These are phyloP conservation scores for Ophiostoma novo-ulmi DNA, from an alignment of 2,329 filamentous ascomycete species.

Conservation along the genomic window DNA sequence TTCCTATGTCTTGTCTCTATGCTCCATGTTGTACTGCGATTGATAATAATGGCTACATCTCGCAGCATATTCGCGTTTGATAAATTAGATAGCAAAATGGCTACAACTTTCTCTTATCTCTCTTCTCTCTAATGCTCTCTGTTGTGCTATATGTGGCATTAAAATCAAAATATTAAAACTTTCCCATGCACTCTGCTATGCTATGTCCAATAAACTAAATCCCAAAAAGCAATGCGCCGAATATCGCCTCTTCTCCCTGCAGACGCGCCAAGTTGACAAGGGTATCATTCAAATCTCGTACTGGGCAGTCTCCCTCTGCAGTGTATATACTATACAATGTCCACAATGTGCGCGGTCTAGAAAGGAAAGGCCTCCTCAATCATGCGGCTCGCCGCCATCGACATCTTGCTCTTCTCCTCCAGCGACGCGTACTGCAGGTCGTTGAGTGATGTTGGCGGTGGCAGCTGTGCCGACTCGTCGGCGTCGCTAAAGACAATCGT, in stretches of 20 bases:
- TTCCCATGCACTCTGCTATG: slow-evolving; percentile 2
- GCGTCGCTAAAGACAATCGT: slow-evolving; percentile 87
- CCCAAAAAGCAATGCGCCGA: slow-evolving; percentile 2
- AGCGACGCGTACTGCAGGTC: slow-evolving; percentile 92
- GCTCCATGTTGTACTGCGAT: neutral
- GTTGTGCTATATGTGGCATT: neutral
- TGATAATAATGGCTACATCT: slow-evolving; percentile 9
- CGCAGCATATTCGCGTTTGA: neutral
- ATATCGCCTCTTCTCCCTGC: neutral
- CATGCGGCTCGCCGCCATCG: slow-evolving; percentile 72
- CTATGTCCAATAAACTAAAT: neutral
- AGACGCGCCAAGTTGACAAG: neutral
- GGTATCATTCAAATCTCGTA: slow-evolving; percentile 6
- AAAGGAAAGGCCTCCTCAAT: slow-evolving; percentile 93
- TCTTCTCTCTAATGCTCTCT: neutral
- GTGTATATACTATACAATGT: too few species aligned
- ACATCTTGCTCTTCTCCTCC: slow-evolving; percentile 85
- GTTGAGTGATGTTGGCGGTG: slow-evolving; percentile 80
- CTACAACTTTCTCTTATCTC: neutral
- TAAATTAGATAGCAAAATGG: neutral
- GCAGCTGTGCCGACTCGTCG: slow-evolving; percentile 80
- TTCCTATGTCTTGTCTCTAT: neutral
- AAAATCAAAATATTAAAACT: neutral
- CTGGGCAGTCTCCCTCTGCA: neutral
- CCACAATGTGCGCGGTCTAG: neutral